Percentiles rank a stretch among this genome's conserved stretches.
Conservation (phyloP, 108 stramenopile species). For the Cyclotella choctawhatcheeana region DNA sequence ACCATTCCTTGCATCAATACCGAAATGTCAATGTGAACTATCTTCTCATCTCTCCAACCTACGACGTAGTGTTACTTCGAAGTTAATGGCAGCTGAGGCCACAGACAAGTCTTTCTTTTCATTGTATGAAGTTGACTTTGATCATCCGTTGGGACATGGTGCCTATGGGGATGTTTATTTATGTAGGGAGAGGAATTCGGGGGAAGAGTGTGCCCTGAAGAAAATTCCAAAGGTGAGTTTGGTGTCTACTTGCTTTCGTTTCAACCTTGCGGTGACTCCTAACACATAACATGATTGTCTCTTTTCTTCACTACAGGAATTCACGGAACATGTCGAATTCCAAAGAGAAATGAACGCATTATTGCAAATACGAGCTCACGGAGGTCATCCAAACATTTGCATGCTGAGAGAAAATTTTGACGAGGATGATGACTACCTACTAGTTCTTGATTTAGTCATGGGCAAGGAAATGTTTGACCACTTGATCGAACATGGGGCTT, state of each 20-base stretch:
- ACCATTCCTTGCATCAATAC: neutral
- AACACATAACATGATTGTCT: too few species aligned
- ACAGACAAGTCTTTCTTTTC: conserved; percentile 29
- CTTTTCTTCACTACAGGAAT: too few species aligned
- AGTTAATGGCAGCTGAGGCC: conserved; percentile 41
- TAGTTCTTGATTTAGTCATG: conserved; percentile 79
- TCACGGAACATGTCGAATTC: conserved; percentile 69
- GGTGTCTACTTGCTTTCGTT: too few species aligned
- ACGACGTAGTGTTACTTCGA: conserved; percentile 34
- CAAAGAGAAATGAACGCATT: conserved; percentile 83
- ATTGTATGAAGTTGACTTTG: conserved; percentile 48
- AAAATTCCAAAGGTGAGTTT: conserved; percentile 66
- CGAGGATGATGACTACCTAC: conserved; percentile 64
- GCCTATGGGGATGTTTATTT: conserved; percentile 79
- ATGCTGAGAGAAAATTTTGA: conserved; percentile 77
- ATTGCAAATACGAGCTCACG: conserved; percentile 66
- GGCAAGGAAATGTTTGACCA: conserved; percentile 92
- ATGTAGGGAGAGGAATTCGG: conserved; percentile 54
- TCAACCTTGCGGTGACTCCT: too few species aligned
- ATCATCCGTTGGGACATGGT: conserved; percentile 42
- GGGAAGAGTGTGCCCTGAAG: conserved; percentile 73
- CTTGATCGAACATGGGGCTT: conserved; percentile 83
- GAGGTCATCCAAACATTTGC: conserved; percentile 87
- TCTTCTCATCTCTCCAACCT: conserved; percentile 3
- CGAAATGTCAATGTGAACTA: conserved; percentile 26